These are phyloP conservation scores for Auriscalpium microsporum DNA, from an alignment of 768 basidiomycete species.

Conservation along the genomic window DNA sequence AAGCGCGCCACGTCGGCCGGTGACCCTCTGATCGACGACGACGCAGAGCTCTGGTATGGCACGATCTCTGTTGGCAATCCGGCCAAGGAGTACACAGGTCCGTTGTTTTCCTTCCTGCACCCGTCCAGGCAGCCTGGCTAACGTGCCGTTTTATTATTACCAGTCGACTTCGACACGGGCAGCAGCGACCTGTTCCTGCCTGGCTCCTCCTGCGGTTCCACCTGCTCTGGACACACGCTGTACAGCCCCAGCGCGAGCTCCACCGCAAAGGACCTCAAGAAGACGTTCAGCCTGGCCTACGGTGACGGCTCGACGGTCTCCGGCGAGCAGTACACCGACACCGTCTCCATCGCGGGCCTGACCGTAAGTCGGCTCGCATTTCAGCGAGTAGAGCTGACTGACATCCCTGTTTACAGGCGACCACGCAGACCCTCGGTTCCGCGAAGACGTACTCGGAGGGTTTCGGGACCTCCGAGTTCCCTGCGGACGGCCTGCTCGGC, in stretches of 20 bases:
- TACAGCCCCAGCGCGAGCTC: neutral
- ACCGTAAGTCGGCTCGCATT: neutral
- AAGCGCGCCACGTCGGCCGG: neutral
- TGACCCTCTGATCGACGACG: neutral
- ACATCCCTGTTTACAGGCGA: neutral
- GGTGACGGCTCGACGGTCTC: neutral
- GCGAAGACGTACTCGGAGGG: neutral
- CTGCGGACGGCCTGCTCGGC: neutral
- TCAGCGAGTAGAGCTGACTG: no score
- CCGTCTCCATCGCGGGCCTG: neutral
- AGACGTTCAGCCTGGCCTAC: neutral
- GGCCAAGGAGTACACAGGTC: neutral
- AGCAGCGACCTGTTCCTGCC: neutral
- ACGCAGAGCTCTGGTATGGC: slow-evolving; percentile 4
- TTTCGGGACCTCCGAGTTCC: neutral
- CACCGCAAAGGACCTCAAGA: neutral
- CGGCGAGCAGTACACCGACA: neutral
- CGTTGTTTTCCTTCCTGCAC: neutral
- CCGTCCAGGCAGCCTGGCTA: no score
- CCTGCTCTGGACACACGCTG: neutral
- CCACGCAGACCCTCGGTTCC: neutral
- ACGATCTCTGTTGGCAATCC: slow-evolving; percentile 5
- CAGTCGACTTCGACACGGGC: slow-evolving; percentile 1
- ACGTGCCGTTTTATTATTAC: no score
- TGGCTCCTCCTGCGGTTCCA: neutral